Evolutionary conservation across 2,329 filamentous ascomycete genomes (phyloP).

Genomic region (Massarina eburnea): DNA sequence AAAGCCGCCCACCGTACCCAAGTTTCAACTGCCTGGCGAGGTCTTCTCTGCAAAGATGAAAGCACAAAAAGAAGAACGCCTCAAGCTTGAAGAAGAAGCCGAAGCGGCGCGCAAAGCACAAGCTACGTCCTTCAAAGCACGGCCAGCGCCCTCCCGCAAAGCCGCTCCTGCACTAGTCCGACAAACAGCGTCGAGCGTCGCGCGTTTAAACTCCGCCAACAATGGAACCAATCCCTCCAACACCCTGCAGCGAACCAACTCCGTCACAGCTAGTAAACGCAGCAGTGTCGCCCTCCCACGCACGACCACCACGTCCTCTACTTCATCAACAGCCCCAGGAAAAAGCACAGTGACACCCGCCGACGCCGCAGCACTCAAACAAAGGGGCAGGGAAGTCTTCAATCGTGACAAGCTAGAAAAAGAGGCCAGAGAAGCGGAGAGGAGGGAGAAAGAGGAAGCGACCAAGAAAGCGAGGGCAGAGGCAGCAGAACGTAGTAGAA

Average conservation of each 20-base stretch:
- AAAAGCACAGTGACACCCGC: slow-evolving; percentile 32
- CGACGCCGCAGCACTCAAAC: slow-evolving; percentile 32
- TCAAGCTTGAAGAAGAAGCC: slow-evolving; percentile 40
- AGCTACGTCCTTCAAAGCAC: slow-evolving; percentile 47
- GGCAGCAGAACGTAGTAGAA: slow-evolving; percentile 49
- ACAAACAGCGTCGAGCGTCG: slow-evolving; percentile 50
- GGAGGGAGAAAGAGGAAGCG: slow-evolving; percentile 51
- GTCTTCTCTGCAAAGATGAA: slow-evolving; percentile 46
- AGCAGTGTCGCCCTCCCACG: slow-evolving; percentile 22
- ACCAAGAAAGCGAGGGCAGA: slow-evolving; percentile 49
- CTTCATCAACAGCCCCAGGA: slow-evolving; percentile 28
- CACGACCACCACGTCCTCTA: slow-evolving; percentile 22
- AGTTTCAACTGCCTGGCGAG: slow-evolving; percentile 57
- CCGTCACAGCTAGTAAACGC: slow-evolving; percentile 22
- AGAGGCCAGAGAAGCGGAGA: slow-evolving; percentile 43
- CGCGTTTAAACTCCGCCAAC: slow-evolving; percentile 44
- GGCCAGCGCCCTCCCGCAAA: slow-evolving; percentile 45
- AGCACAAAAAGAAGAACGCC: slow-evolving; percentile 35
- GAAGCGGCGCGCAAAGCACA: slow-evolving; percentile 39
- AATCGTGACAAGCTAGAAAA: slow-evolving; percentile 47
- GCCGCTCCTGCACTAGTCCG: slow-evolving; percentile 40
- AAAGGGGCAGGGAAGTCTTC: slow-evolving; percentile 51
- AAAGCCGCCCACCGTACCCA: slow-evolving; percentile 54
- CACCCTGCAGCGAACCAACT: slow-evolving; percentile 18
- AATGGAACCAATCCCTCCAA: slow-evolving; percentile 18